Conservation (phyloP, 208 protist genomes). For the Leishmania guyanensis region DNA sequence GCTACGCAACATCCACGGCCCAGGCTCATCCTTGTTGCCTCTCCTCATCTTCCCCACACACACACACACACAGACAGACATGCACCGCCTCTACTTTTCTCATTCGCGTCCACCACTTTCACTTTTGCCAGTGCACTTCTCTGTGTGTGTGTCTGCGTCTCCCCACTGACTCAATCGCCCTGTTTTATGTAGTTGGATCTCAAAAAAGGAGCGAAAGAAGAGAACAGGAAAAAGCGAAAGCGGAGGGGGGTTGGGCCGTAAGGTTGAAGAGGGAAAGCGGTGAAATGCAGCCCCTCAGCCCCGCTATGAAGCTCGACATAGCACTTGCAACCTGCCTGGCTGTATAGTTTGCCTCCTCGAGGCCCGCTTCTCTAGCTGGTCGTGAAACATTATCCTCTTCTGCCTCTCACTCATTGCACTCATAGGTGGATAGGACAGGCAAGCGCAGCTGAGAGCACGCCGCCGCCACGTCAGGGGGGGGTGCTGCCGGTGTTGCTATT, state of each 20-base stretch:
- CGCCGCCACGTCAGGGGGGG: not conserved
- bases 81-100: not conserved
- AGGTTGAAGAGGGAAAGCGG: not conserved
- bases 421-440: not conserved
- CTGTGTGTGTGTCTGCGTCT: not conserved
- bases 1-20: not conserved
- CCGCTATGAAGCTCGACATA: no score
- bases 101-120: not conserved
- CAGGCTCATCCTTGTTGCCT: not conserved
- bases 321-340: no score
- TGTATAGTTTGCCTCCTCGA: no score
- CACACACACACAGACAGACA: not conserved
- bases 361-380: not conserved
- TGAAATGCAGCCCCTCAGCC: not conserved
- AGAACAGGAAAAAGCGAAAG: not conserved
- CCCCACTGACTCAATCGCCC: no score
- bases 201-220: not conserved
- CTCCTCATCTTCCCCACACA: not conserved
- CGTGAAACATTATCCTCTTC: not conserved
- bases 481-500: not conserved
- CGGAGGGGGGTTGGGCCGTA: no score
- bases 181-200: not conserved
- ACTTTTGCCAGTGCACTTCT: not conserved
- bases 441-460: not conserved
- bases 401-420: not conserved